phyloP scores from a whole-genome alignment of 1,139 yeast genomes.

The Zygoascus hellenicus region DNA sequence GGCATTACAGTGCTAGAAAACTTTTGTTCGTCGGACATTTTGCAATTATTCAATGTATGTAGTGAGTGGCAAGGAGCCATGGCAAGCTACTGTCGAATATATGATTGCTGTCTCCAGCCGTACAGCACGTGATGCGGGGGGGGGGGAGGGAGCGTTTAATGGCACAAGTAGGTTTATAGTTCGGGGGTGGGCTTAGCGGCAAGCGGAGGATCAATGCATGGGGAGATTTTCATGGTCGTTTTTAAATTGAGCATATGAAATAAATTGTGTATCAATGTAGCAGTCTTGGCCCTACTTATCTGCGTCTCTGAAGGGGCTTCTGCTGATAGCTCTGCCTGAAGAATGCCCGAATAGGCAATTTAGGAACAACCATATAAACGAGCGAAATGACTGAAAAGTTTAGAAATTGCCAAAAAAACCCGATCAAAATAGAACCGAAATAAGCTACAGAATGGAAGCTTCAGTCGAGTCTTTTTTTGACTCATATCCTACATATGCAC shows the following conservation, averaged over 20 bases:
- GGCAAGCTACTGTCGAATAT: neutral
- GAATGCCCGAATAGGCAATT: conserved; percentile 12
- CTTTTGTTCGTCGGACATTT: conserved; percentile 16
- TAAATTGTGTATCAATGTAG: no score
- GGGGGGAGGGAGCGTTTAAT: no score
- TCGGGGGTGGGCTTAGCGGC: no score
- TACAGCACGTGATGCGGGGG: conserved; percentile 5
- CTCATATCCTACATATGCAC: conserved; percentile 9
- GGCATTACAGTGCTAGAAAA: conserved; percentile 31
- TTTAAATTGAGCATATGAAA: no score
- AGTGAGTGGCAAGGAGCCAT: conserved; percentile 1
- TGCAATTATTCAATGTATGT: neutral
- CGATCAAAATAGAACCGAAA: neutral
- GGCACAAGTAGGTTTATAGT: no score
- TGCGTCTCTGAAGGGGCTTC: no score
- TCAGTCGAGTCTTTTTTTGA: conserved; percentile 2
- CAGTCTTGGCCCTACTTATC: no score
- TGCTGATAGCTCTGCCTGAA: neutral
- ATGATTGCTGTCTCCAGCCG: neutral
- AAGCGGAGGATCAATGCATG: no score
- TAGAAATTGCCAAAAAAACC: neutral
- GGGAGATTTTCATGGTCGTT: no score
- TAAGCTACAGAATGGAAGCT: conserved; percentile 2
- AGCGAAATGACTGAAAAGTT: neutral
- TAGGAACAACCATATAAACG: conserved; percentile 5